Conservation (phyloP, 306 rosid species). For the Dryas octopetala region DNA sequence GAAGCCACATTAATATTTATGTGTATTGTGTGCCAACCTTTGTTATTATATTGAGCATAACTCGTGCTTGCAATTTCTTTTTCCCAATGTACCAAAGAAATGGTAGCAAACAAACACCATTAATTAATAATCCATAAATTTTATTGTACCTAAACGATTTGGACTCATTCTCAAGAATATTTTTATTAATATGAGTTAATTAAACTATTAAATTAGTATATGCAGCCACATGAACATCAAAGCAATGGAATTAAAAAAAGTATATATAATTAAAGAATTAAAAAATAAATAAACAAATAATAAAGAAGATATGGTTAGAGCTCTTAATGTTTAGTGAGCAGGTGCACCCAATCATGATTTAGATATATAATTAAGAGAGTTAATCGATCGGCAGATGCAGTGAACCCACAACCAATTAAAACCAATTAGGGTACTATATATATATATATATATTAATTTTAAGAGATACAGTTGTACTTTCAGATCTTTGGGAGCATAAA, state of each 20-base stretch:
- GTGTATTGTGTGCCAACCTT: not conserved
- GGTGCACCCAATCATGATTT: slow-evolving; percentile 45
- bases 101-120: not conserved
- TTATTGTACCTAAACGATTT: slow-evolving; percentile 3
- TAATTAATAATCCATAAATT: not conserved
- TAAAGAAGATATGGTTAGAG: not conserved
- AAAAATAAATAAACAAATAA: not conserved
- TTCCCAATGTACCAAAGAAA: slow-evolving; percentile 15
- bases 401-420: slow-evolving; percentile 33
- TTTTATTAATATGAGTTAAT: not conserved
- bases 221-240: slow-evolving; percentile 31
- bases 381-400: slow-evolving; percentile 25
- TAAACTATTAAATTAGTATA: slow-evolving; percentile 11
- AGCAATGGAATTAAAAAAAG: not conserved
- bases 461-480: slow-evolving; percentile 51
- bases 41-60: slow-evolving; percentile 11
- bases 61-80: slow-evolving; percentile 25
- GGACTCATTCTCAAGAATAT: slow-evolving; percentile 5
- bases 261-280: slow-evolving; percentile 1
- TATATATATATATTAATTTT: slow-evolving; percentile 16
- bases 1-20: not conserved
- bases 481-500: slow-evolving; percentile 35
- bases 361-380: slow-evolving; percentile 28
- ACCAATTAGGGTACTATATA: not conserved
- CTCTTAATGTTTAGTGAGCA: slow-evolving; percentile 29